Base-by-base conservation (phyloP, 768 basidiomycete species). In the Lactifluus pinguis region DNA sequence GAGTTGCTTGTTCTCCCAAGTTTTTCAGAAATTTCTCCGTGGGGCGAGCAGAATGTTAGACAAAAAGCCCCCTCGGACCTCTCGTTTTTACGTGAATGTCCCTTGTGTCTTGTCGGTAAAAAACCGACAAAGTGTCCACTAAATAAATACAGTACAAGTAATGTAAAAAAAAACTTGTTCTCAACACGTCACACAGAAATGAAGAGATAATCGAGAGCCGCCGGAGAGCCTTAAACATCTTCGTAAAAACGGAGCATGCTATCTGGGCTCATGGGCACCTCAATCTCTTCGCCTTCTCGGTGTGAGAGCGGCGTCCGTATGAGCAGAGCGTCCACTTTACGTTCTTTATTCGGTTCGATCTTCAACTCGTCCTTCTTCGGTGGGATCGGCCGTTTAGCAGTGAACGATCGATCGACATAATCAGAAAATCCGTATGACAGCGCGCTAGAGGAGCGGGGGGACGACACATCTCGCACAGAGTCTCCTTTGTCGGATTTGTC, bases 401-500 rank as follows among this genome's bases (percentile, higher is more conserved):
- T 29, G 5, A 39, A 3, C 9, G n/a, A 14, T 15, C 11, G 13
- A 14, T 49, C 51, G 13, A 42, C 3, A 39, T 49, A 36, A 38
- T 62, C 47, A 13, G 17, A 11, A 11, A 21, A 9, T 14, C 19
- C 4, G 14, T 39, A 38, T 13, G 51, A 34, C 19, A 57, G 15
- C 19, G 21, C 2, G 9, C 30, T 6, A 11, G 55, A 45, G 13
- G 19, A 2, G 15, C n/a, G 14, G 42, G 30, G 25, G 9, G 19
- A 36, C 38, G 50, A 14, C 30, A 14, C 11, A 21, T 14, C 10
- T 19, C 10, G 47, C 38, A 10, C 55, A n/a, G 61, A 49, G 47
- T 54, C 52, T 4, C 56, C 45, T 41, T 57, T 62, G 9, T 54
- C 52, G 2, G 61, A 36, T 41, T 56, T 62, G 14, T 21, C 3